Evolutionary conservation across 2,329 filamentous ascomycete genomes (phyloP).

Genomic region (Hypoxylon sp.): DNA sequence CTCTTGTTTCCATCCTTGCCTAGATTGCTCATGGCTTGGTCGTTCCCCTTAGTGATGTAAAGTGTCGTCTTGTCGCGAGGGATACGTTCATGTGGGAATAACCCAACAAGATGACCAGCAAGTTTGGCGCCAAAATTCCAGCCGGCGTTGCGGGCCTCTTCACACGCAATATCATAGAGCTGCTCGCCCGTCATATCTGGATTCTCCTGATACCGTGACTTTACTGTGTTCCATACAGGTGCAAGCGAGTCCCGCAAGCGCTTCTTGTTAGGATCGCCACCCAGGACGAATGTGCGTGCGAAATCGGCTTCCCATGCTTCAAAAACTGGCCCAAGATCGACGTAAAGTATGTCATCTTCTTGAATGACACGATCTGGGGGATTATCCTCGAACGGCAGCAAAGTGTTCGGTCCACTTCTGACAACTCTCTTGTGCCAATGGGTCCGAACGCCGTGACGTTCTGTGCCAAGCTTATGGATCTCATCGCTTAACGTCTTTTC

Average conservation of each 20-base stretch:
- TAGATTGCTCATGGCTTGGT: constrained; percentile 57
- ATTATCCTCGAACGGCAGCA: constrained; percentile 64
- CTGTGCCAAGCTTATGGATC: constrained; percentile 61
- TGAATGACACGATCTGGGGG: constrained; percentile 64
- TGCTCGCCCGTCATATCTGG: constrained; percentile 64
- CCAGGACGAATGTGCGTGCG: constrained; percentile 66
- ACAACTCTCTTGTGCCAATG: constrained; percentile 69
- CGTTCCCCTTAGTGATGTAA: constrained; percentile 63
- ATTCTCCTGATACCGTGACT: constrained; percentile 56
- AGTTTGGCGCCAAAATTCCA: constrained; percentile 62
- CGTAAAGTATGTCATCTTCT: constrained; percentile 65
- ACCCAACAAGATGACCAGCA: constrained; percentile 65
- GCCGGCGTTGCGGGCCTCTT: constrained; percentile 57
- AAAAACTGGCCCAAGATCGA: constrained; percentile 68
- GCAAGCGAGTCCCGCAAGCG: constrained; percentile 62
- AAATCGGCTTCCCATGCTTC: constrained; percentile 69
- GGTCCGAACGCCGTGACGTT: constrained; percentile 61
- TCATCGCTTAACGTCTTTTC: constrained; percentile 64
- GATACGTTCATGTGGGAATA: constrained; percentile 67
- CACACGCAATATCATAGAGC: constrained; percentile 61
- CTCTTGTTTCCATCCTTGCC: constrained; percentile 60
- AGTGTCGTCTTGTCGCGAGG: constrained; percentile 61
- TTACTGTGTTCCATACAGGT: constrained; percentile 63
- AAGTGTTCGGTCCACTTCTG: constrained; percentile 65
- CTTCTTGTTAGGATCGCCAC: constrained; percentile 61